Evolutionary conservation across 2,329 filamentous ascomycete species (phyloP).

Genomic region (Orbilia javanica): DNA sequence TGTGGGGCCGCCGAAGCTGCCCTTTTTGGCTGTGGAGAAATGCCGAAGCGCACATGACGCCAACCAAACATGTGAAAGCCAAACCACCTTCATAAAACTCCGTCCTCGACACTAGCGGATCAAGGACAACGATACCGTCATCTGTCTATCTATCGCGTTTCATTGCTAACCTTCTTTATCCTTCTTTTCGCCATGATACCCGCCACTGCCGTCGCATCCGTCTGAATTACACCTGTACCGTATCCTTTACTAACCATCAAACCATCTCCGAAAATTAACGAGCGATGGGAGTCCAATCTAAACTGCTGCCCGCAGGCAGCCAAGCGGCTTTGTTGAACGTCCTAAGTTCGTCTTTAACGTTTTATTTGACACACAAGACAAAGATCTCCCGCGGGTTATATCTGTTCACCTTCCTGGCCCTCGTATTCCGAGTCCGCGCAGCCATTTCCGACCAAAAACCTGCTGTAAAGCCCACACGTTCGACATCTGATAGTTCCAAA

Average conservation of each 20-base stretch:
- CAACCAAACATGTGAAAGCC: conserved; percentile 58
- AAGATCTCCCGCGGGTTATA: conserved; percentile 87
- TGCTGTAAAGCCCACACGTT: conserved; percentile 54
- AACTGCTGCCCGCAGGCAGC: conserved; percentile 71
- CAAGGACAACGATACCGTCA: not conserved
- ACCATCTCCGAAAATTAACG: conserved; percentile 15
- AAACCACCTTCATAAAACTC: conserved; percentile 43
- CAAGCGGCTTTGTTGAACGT: conserved; percentile 71
- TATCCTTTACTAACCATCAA: not conserved
- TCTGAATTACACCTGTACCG: conserved; percentile 7
- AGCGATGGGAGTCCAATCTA: conserved; percentile 81
- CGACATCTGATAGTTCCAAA: conserved; percentile 65
- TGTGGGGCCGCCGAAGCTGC: conserved; percentile 47
- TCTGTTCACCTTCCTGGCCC: conserved; percentile 81
- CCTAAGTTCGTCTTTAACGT: conserved; percentile 75
- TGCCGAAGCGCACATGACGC: conserved; percentile 59
- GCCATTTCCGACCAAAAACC: conserved; percentile 94
- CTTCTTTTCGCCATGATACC: conserved; percentile 50
- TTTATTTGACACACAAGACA: conserved; percentile 84
- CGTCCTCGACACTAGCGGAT: conserved; percentile 15
- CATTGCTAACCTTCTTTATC: conserved; percentile 25
- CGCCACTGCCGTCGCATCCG: conserved; percentile 42
- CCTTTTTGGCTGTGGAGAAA: conserved; percentile 55
- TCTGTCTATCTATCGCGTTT: conserved; percentile 16
- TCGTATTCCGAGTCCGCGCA: conserved; percentile 88